Conservation (phyloP, 768 basidiomycete genomes). For the Leccinum disarticulatum region DNA sequence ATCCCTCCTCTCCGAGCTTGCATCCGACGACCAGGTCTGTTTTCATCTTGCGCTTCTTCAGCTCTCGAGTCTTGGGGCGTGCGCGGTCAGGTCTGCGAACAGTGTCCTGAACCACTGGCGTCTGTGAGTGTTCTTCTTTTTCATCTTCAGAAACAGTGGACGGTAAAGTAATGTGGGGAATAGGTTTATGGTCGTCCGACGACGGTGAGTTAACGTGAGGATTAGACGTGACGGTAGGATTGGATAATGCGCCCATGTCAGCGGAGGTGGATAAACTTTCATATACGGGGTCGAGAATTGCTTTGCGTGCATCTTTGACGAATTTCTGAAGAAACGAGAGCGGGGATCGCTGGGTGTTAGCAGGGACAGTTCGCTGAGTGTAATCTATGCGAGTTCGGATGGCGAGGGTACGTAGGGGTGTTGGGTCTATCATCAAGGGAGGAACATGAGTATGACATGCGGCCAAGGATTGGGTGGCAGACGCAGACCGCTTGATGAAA, state of each 20-base stretch:
- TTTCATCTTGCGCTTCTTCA: constrained; percentile 53
- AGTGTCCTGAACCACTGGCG: constrained; percentile 16
- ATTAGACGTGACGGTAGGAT: constrained; percentile 33
- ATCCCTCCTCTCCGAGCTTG: constrained; percentile 26
- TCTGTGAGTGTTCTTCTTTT: constrained; percentile 13
- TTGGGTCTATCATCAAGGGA: constrained; percentile 45
- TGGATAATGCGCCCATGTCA: constrained; percentile 18
- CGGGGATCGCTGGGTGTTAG: constrained; percentile 40
- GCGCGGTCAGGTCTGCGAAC: constrained; percentile 41
- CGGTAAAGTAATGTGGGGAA: constrained; percentile 21
- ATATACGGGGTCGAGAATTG: constrained; percentile 49
- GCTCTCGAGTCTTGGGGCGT: constrained; percentile 51
- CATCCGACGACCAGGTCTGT: constrained; percentile 34
- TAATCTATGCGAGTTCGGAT: constrained; percentile 38
- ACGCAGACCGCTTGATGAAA: constrained; percentile 52
- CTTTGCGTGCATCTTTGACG: constrained; percentile 50
- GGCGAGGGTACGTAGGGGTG: constrained; percentile 50
- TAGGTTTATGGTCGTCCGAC: constrained; percentile 22
- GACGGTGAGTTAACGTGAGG: constrained; percentile 22
- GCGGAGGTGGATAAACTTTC: constrained; percentile 20
- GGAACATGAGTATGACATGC: constrained; percentile 10
- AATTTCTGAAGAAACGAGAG: constrained; percentile 58
- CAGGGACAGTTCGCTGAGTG: constrained; percentile 39
- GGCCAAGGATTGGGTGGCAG: neutral
- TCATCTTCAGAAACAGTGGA: constrained; percentile 38